Conservation (phyloP, 805 yeast species). For the Soucietia sequanensis region DNA sequence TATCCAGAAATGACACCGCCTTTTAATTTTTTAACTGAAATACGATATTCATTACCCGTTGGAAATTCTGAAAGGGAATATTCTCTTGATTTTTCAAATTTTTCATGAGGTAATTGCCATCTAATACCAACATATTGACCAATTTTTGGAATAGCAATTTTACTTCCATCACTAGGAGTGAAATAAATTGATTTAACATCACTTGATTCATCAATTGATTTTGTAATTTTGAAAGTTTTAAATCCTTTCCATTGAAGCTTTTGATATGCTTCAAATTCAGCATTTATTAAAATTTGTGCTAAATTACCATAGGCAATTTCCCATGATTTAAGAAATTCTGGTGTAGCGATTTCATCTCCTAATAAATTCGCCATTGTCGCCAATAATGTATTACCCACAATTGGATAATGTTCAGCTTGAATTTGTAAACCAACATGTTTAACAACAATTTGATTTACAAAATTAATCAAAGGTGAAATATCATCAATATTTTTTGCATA, state of each 20-base stretch:
- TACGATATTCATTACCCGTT: slow-evolving; percentile 43
- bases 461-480: slow-evolving; percentile 48
- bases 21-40: slow-evolving; percentile 52
- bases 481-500: slow-evolving; percentile 66
- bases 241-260: slow-evolving; percentile 55
- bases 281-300: slow-evolving; percentile 58
- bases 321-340: slow-evolving; percentile 62
- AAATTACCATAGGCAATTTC: slow-evolving; percentile 60
- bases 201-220: slow-evolving; percentile 41
- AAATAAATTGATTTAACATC: slow-evolving; percentile 54
- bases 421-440: slow-evolving; percentile 69
- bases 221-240: slow-evolving; percentile 47
- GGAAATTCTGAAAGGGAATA: slow-evolving; percentile 52
- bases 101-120: slow-evolving; percentile 32
- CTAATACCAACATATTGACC: slow-evolving; percentile 48
- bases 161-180: slow-evolving; percentile 40
- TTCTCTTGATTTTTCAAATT: slow-evolving; percentile 50
- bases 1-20: slow-evolving; percentile 52
- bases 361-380: slow-evolving; percentile 52
- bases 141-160: slow-evolving; percentile 26
- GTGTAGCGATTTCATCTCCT: slow-evolving; percentile 58
- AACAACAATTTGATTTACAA: slow-evolving; percentile 58
- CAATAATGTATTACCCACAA: slow-evolving; percentile 60
- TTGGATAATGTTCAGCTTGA: slow-evolving; percentile 61
- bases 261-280: slow-evolving; percentile 50